Conservation (phyloP, 768 basidiomycete genomes). For the Grammothele lineata region DNA sequence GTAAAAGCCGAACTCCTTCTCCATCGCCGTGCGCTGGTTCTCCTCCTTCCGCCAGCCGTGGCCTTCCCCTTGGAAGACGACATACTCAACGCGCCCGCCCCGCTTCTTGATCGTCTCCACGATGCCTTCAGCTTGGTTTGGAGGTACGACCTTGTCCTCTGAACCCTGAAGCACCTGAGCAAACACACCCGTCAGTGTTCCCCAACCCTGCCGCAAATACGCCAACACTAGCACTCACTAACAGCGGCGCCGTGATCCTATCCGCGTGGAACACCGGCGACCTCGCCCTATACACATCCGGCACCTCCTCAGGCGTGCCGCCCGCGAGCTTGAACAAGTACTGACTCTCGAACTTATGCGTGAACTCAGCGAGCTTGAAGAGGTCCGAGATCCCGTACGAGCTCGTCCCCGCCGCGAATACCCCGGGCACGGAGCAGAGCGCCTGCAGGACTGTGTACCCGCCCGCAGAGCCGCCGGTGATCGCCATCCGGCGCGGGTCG, state of each 20-base stretch:
- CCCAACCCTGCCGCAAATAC: background rate
- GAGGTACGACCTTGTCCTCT: slow-evolving; percentile 61
- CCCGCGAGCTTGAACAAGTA: slow-evolving; percentile 65
- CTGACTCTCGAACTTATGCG: slow-evolving; percentile 68
- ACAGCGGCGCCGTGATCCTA: slow-evolving; percentile 56
- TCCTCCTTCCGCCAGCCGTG: slow-evolving; percentile 59
- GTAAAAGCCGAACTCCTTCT: slow-evolving; percentile 53
- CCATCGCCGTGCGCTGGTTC: slow-evolving; percentile 49
- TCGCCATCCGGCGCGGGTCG: slow-evolving; percentile 58
- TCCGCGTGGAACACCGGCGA: slow-evolving; percentile 62
- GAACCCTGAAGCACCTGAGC: slow-evolving; percentile 66
- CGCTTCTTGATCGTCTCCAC: slow-evolving; percentile 46
- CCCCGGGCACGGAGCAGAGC: slow-evolving; percentile 37
- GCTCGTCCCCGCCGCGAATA: slow-evolving; percentile 61
- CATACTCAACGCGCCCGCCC: slow-evolving; percentile 53
- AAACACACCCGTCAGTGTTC: background rate
- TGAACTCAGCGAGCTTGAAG: slow-evolving; percentile 48
- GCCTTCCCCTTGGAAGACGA: slow-evolving; percentile 61
- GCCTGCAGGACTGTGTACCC: slow-evolving; percentile 63
- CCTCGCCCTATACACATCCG: slow-evolving; percentile 52
- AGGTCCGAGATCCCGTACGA: slow-evolving; percentile 71
- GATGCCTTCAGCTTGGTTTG: slow-evolving; percentile 58
- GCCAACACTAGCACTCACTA: slow-evolving; percentile 40
- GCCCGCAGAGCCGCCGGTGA: slow-evolving; percentile 72
- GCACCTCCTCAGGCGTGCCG: slow-evolving; percentile 46